Conservation (phyloP, 2,329 filamentous ascomycete genomes). For the Xylaria polymorpha region DNA sequence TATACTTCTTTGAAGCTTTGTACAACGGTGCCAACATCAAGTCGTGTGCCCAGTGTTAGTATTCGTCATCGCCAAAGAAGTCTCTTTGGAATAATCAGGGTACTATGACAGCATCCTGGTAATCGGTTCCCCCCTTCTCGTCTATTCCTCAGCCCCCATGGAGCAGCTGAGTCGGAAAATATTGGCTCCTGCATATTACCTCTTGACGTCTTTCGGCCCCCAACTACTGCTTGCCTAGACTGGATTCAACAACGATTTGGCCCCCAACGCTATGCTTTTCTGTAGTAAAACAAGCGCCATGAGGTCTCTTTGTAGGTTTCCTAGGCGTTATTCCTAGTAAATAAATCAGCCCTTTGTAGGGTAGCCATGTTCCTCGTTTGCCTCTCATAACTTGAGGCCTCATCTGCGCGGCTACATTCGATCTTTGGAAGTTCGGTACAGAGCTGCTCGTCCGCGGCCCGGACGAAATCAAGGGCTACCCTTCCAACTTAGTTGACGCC, state of each 20-base stretch:
- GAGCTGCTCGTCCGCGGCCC: neutral
- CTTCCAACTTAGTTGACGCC: neutral
- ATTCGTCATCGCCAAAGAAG: neutral
- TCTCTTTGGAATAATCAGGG: neutral
- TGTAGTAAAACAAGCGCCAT: neutral
- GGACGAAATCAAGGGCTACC: no score
- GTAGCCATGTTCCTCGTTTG: neutral
- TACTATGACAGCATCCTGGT: neutral
- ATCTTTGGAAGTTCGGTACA: neutral
- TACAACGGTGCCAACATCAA: neutral
- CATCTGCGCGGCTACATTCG: neutral
- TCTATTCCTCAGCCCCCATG: slow-evolving; percentile 19
- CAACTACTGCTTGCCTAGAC: neutral
- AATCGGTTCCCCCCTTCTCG: neutral
- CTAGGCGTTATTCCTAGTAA: neutral
- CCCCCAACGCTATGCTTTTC: slow-evolving; percentile 18
- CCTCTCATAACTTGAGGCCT: slow-evolving; percentile 24
- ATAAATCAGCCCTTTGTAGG: neutral
- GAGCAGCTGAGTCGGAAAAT: slow-evolving; percentile 7
- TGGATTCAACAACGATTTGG: neutral
- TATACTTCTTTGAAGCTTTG: neutral
- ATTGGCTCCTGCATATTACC: no score
- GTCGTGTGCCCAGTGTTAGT: neutral
- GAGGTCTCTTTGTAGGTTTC: neutral
- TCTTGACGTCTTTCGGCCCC: slow-evolving; percentile 18